phyloP scores from a whole-genome alignment of 257 asterid species.

The Solanum bulbocastanum region DNA sequence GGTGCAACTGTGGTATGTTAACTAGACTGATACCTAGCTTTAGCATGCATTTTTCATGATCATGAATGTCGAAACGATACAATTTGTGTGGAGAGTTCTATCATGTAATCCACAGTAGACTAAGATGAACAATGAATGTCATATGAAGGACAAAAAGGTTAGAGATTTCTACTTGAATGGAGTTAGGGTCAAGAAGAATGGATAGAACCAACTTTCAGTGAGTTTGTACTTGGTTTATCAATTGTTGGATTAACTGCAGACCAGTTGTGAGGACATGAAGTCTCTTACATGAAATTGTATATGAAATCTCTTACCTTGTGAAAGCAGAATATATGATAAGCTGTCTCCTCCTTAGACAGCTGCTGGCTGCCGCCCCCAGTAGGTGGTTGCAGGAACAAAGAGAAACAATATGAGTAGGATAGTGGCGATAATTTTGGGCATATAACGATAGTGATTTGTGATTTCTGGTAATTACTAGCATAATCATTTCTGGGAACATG shows the following conservation, averaged over 20 bases:
- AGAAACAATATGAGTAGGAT: neutral
- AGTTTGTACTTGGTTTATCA: neutral
- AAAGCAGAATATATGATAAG: neutral
- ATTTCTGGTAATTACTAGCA: neutral
- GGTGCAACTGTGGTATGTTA: slow-evolving; percentile 80
- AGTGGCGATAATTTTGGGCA: neutral
- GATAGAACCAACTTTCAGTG: neutral
- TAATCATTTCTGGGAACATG: neutral
- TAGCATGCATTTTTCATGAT: neutral
- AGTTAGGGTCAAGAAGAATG: neutral
- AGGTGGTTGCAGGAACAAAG: neutral
- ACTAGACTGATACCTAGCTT: neutral
- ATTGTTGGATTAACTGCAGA: neutral
- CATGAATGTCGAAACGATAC: neutral
- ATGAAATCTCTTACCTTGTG: neutral
- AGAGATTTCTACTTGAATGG: neutral
- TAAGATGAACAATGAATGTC: neutral
- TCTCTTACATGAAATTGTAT: neutral
- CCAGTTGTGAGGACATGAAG: neutral
- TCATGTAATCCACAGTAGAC: neutral
- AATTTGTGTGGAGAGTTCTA: neutral
- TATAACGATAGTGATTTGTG: neutral
- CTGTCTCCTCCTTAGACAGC: neutral
- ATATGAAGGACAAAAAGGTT: neutral
- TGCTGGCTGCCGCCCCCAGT: neutral